These are phyloP conservation scores for Trichomonas tenax DNA, from an alignment of 208 protist species.

Conservation along the genomic window DNA sequence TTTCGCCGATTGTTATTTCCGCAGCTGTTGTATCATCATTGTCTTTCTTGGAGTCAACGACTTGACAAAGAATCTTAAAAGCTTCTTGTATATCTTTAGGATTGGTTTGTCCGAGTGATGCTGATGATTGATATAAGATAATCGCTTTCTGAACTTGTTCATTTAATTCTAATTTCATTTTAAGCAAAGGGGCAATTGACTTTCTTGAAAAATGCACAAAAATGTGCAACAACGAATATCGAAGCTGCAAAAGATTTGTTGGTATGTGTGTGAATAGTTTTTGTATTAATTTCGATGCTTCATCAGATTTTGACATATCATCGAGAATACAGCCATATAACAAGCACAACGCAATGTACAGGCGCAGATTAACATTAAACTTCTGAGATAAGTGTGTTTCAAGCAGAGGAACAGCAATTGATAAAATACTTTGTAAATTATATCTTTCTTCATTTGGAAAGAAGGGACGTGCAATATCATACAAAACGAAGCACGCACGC, in stretches of 20 bases:
- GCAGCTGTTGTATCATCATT: not conserved
- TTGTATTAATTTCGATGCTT: not conserved
- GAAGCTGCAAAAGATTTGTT: not conserved
- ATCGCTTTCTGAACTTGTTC: not conserved
- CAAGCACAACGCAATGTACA: not conserved
- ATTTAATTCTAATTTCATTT: conserved; percentile 14
- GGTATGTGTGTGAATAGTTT: not conserved
- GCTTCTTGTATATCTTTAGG: not conserved
- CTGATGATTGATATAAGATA: not conserved
- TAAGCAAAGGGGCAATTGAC: not conserved
- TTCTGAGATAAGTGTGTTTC: not conserved
- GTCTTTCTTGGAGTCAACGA: not conserved
- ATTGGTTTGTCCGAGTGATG: not conserved
- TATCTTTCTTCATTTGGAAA: not conserved
- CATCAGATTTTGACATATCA: not conserved
- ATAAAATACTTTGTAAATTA: not conserved
- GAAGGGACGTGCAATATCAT: conserved; percentile 3
- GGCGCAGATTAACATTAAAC: not conserved
- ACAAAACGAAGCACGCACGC: not conserved
- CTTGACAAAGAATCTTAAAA: not conserved
- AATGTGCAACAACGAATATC: not conserved
- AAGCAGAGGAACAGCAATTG: not conserved
- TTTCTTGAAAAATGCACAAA: not conserved
- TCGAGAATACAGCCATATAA: not conserved
- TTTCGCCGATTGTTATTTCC: conserved; percentile 17